Percentiles rank a stretch among this genome's conserved stretches.
Conservation (phyloP, 2,329 filamentous ascomycete genomes). For the Penicillium sp. region DNA sequence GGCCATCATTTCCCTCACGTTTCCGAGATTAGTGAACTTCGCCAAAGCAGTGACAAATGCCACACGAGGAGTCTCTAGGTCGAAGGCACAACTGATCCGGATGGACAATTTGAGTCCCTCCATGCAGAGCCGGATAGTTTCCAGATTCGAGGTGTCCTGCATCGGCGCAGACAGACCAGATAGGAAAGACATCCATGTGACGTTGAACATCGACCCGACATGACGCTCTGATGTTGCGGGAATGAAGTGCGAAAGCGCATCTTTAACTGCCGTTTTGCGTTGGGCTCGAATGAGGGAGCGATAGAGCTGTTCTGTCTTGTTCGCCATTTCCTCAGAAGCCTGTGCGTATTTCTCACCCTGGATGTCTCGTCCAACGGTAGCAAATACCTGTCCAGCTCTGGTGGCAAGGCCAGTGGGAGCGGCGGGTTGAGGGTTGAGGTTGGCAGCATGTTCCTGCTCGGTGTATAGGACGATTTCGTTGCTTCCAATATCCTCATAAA, state of each 20-base stretch:
- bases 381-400: conserved; percentile 76
- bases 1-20: conserved; percentile 84
- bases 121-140: conserved; percentile 83
- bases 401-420: conserved; percentile 63
- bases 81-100: conserved; percentile 84
- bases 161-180: conserved; percentile 87
- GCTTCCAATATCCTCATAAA: conserved; percentile 81
- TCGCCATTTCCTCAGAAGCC: conserved; percentile 87
- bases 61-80: conserved; percentile 82
- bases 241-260: conserved; percentile 65
- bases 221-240: conserved; percentile 89
- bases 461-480: conserved; percentile 94
- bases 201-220: conserved; percentile 95
- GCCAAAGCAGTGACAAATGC: conserved; percentile 89
- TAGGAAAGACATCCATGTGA: conserved; percentile 98
- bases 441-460: conserved; percentile 80
- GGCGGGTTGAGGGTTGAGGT: conserved; percentile 57
- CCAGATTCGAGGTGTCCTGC: conserved; percentile 84
- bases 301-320: conserved; percentile 74
- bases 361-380: conserved; percentile 81
- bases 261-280: conserved; percentile 65
- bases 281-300: conserved; percentile 87
- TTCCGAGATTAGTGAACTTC: conserved; percentile 91
- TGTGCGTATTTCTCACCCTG: conserved; percentile 89
- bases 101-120: conserved; percentile 93